A percentile compares a stretch with the other conserved stretches of the same genome.
Conservation (phyloP, 2,329 filamentous ascomycete species). For the Phaeosphaeriaceae sp. region DNA sequence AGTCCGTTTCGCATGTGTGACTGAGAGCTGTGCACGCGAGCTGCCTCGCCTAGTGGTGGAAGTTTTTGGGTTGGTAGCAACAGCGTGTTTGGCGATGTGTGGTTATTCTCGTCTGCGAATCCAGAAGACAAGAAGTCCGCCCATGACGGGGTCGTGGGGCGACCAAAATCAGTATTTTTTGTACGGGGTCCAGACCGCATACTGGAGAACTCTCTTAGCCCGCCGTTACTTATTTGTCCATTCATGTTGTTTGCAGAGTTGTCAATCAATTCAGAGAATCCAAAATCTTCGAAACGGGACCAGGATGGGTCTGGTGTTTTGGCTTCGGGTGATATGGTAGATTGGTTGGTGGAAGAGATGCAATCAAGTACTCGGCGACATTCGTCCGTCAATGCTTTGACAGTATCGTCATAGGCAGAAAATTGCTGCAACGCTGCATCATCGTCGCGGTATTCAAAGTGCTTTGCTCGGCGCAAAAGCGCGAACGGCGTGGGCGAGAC, state of each 20-base stretch:
- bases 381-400: slow-evolving; percentile 88
- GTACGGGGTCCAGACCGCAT: slow-evolving; percentile 72
- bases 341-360: slow-evolving; percentile 87
- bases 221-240: slow-evolving; percentile 27
- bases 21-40: slow-evolving; percentile 82
- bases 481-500: slow-evolving; percentile 96
- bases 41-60: slow-evolving; percentile 74
- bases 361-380: slow-evolving; percentile 88
- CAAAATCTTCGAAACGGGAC: slow-evolving; percentile 96
- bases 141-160: slow-evolving; percentile 97
- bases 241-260: slow-evolving; percentile 60
- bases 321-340: slow-evolving; percentile 66
- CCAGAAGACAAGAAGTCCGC: slow-evolving; percentile 96
- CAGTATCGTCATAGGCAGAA: slow-evolving; percentile 86
- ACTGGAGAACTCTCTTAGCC: slow-evolving; percentile 75
- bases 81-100: slow-evolving; percentile 68
- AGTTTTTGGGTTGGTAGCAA: slow-evolving; percentile 92
- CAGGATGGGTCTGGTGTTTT: slow-evolving; percentile 76
- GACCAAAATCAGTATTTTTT: slow-evolving; percentile 68
- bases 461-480: slow-evolving; percentile 84
- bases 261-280: slow-evolving; percentile 78
- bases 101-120: slow-evolving; percentile 78
- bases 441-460: slow-evolving; percentile 93
- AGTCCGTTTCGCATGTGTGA: slow-evolving; percentile 71
- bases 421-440: slow-evolving; percentile 85